Evolutionary conservation across 2,329 filamentous ascomycete genomes (phyloP), one percentile per base, ranked within the genome.

Genomic region (Exophiala xenobiotica): DNA sequence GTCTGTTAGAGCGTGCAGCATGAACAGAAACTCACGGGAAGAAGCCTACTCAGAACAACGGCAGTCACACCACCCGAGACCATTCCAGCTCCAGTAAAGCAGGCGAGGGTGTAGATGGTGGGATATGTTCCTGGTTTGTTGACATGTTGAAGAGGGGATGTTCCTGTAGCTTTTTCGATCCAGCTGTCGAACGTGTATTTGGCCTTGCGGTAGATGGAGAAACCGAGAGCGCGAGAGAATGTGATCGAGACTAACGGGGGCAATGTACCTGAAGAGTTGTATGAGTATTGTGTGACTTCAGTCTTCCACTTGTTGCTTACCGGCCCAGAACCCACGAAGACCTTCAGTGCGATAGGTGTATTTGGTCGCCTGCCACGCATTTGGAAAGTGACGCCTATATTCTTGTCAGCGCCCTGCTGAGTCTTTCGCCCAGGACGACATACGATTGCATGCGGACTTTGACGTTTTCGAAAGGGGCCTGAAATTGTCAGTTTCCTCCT

Each of bases 401-500:
- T n/a, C 7, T 42, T 41, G 49, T 37, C 33, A 43, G 38, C 53
- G 57, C 46, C 6, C 5, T 24, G 23, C 12, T 45, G 6, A 33
- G 7, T 22, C 6, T 33, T 37, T 6, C 6, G 19, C n/a, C 5
- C 11, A 19, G 19, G 3, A 20, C 20, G 29, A 40, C 71, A 61
- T 62, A 75, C 73, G 72, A 74, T 64, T 76, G 73, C 73, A 76
- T 75, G 26, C 73, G 73, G 42, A 72, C 74, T 59, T 76, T 76
- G 53, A 75, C 58, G 56, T 76, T 76, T 54, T 76, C 73, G 44
- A 75, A 56, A 29, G 73, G 73, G 40, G 73, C 74, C 73, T 75
- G 16, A 39, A 27, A 18, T 23, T 35, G 54, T 63, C 46, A 64
- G 49, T 53, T 54, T 11, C 8, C 6, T 4, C 16, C 31, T 11